Percentiles rank a stretch among this genome's conserved stretches.
Evolutionary conservation across 805 yeast species (phyloP).

Genomic region (Suhomyces sp.): DNA sequence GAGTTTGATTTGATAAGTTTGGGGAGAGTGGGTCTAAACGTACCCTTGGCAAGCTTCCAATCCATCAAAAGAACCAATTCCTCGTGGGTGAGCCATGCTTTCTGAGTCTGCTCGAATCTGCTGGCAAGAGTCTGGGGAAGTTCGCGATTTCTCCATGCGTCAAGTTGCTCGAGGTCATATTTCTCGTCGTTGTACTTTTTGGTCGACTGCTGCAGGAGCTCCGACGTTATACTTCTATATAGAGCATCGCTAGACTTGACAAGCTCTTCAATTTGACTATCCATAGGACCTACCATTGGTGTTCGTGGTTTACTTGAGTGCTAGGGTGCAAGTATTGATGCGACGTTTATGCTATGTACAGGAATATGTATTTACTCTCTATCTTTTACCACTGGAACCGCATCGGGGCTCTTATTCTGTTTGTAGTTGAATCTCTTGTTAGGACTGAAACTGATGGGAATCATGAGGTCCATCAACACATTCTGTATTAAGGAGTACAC

Average conservation of each 20-base stretch:
- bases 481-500: slow-evolving; percentile 74
- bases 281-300: neutral
- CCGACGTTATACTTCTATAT: slow-evolving; percentile 25
- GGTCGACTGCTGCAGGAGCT: slow-evolving; percentile 23
- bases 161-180: slow-evolving; percentile 32
- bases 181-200: slow-evolving; percentile 22
- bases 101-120: slow-evolving; percentile 18
- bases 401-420: slow-evolving; percentile 5
- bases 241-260: slow-evolving; percentile 20
- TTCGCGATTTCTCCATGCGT: slow-evolving; percentile 32
- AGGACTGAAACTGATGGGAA: slow-evolving; percentile 59
- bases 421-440: slow-evolving; percentile 28
- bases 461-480: slow-evolving; percentile 56
- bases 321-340: neutral
- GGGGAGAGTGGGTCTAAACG: slow-evolving; percentile 43
- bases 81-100: slow-evolving; percentile 31
- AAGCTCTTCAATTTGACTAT: neutral
- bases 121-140: slow-evolving; percentile 26
- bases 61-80: slow-evolving; percentile 44
- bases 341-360: neutral
- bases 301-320: neutral
- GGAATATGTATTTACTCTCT: neutral
- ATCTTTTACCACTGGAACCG: neutral
- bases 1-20: slow-evolving; percentile 40
- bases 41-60: slow-evolving; percentile 45